Evolutionary conservation across 169 alveolate species (phyloP).

Genomic region (Plasmodium inui): DNA sequence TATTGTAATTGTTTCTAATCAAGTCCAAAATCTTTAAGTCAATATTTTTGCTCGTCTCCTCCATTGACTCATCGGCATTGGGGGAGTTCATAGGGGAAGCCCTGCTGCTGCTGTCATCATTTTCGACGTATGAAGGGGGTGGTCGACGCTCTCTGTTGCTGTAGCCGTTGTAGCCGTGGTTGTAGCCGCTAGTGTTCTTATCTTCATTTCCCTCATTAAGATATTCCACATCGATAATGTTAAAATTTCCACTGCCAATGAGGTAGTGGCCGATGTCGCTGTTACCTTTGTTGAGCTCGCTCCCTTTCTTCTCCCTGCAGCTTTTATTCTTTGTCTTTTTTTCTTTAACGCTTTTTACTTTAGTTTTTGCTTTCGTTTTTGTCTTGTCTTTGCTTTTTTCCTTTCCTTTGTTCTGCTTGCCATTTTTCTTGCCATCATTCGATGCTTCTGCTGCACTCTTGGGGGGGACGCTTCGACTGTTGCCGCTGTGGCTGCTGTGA

Average conservation of each 20-base stretch:
- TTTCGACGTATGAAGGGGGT: neutral
- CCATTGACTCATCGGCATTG: neutral
- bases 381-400: neutral
- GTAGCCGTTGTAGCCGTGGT: neutral
- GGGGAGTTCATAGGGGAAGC: neutral
- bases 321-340: neutral
- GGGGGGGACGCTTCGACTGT: neutral
- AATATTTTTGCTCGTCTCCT: neutral
- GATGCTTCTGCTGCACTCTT: neutral
- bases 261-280: neutral
- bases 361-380: neutral
- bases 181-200: neutral
- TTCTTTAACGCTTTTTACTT: neutral
- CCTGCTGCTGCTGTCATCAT: neutral
- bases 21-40: slow-evolving; percentile 28
- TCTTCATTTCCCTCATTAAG: neutral
- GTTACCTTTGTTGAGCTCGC: neutral
- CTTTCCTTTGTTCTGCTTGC: neutral
- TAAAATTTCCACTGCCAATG: neutral
- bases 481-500: neutral
- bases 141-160: neutral
- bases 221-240: neutral
- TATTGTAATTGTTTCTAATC: slow-evolving; percentile 17
- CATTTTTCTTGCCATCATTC: neutral
- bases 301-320: neutral